These are phyloP conservation scores for Crithidia brevicula DNA, from an alignment of 208 protist species.

Conservation along the genomic window DNA sequence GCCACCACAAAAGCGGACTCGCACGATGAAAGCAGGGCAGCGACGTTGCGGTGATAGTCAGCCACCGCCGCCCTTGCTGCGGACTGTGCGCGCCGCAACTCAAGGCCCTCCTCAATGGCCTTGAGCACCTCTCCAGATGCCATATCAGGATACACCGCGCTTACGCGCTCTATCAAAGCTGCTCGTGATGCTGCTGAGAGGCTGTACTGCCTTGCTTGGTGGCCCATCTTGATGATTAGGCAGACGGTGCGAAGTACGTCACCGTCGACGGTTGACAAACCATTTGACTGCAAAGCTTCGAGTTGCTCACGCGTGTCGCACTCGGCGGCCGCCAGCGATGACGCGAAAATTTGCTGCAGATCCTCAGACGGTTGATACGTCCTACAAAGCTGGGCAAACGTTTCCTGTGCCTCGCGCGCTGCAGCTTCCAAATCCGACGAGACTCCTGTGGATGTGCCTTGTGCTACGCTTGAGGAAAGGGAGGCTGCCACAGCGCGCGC, in stretches of 20 bases:
- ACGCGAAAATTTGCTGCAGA: conserved; percentile 21
- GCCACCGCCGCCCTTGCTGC: conserved; percentile 23
- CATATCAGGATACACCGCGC: conserved; percentile 27
- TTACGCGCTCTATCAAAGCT: conserved; percentile 29
- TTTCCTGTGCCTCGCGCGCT: neutral
- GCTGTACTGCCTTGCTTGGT: conserved; percentile 29
- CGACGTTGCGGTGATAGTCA: conserved; percentile 31
- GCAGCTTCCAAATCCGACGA: conserved; percentile 4
- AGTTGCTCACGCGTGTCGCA: neutral
- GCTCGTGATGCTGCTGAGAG: conserved; percentile 15
- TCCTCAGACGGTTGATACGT: conserved; percentile 6
- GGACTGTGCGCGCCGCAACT: conserved; percentile 16
- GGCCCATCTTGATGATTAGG: conserved; percentile 48
- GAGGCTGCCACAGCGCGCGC: neutral
- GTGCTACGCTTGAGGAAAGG: neutral
- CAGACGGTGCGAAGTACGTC: conserved; percentile 27
- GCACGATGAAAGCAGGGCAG: conserved; percentile 30
- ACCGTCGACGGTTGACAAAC: neutral
- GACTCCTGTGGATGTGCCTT: neutral
- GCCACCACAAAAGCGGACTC: conserved; percentile 46
- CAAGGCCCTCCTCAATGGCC: conserved; percentile 31
- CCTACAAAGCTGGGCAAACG: conserved; percentile 11
- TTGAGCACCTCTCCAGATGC: conserved; percentile 9
- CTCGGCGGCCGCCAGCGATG: neutral
- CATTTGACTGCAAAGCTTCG: neutral